Evolutionary conservation across 2,329 filamentous ascomycete species (phyloP), one percentile per base, ranked within the genome.

Genomic region (Fusarium sp.): DNA sequence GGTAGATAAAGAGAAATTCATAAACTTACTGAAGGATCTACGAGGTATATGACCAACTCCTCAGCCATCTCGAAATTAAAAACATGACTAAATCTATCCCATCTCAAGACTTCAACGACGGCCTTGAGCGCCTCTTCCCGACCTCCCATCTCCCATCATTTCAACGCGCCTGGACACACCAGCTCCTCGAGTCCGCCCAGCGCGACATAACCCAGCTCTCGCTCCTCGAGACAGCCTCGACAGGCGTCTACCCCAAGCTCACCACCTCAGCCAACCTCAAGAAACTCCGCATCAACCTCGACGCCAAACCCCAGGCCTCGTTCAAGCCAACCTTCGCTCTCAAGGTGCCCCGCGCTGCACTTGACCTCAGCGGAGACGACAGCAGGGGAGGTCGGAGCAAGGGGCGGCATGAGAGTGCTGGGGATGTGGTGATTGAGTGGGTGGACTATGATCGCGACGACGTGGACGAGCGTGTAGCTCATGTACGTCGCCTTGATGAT

Each of bases 81-180:
- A n/a, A n/a, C 25, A 35, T 43, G 33, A 35, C 57, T 45, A 43
- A 62, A 27, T 9, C 25, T 52, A 23, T 15, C 17, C 14, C 25
- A 23, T 30, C n/a, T 7, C 7, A 67, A 78, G 81, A 82, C 71
- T 83, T 80, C 72, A 84, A 83, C 71, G 80, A 84, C 71, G 81
- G 82, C 40, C 75, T 84, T 14, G 82, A 83, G 61, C 79, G 81
- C 46, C 76, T 83, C 47, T 83, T 83, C 72, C 82, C 82, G 15
- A 75, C 78, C 8, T 76, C 78, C 3, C 76, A 81, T 58, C 71
- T 83, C 8, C 76, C 77, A 17, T 82, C 79, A 10, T 76, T 82
- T 22, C 80, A 82, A 59, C 78, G 82, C 15, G 77, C 80, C n/a
- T 83, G 82, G 81, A 81, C 79, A 14, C 79, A 82, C 65, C 80